A percentile compares a stretch with the other conserved stretches of the same genome.
Evolutionary conservation across 148 eudicot genomes (phyloP).

Genomic region (Silene latifolia): DNA sequence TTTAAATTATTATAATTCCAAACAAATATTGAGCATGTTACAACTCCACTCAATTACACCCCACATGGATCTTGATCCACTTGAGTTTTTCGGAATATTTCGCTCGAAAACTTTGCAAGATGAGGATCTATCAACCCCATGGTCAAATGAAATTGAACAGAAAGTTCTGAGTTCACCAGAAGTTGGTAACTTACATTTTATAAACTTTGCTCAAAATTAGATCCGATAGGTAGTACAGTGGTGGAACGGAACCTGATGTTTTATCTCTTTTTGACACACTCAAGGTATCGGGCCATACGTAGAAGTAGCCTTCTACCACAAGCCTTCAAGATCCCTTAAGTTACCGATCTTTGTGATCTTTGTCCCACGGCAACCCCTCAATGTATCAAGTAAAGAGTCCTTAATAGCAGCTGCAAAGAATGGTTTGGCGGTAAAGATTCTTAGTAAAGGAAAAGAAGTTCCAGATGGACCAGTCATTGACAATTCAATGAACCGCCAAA

Average conservation of each 20-base stretch:
- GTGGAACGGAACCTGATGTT: background rate
- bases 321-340: constrained; percentile 80
- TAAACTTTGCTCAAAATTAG: background rate
- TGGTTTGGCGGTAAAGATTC: constrained; percentile 91
- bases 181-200: constrained; percentile 60
- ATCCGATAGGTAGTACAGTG: background rate
- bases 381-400: constrained; percentile 77
- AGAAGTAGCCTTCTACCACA: constrained; percentile 98
- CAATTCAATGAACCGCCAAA: constrained; percentile 69
- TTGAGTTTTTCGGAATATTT: constrained; percentile 89
- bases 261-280: background rate
- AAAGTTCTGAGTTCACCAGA: constrained; percentile 96
- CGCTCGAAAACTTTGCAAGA: constrained; percentile 78
- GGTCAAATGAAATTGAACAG: constrained; percentile 95
- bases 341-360: constrained; percentile 94
- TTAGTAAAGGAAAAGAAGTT: constrained; percentile 87
- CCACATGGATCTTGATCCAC: constrained; percentile 95
- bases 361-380: constrained; percentile 82
- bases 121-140: constrained; percentile 77
- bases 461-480: constrained; percentile 82
- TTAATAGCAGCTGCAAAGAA: constrained; percentile 86
- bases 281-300: constrained; percentile 97
- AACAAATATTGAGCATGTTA: no score
- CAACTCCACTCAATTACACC: constrained; percentile 1
- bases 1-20: no score